phyloP scores from a whole-genome alignment of 352 stramenopile genomes.

The Peronospora destructor region DNA sequence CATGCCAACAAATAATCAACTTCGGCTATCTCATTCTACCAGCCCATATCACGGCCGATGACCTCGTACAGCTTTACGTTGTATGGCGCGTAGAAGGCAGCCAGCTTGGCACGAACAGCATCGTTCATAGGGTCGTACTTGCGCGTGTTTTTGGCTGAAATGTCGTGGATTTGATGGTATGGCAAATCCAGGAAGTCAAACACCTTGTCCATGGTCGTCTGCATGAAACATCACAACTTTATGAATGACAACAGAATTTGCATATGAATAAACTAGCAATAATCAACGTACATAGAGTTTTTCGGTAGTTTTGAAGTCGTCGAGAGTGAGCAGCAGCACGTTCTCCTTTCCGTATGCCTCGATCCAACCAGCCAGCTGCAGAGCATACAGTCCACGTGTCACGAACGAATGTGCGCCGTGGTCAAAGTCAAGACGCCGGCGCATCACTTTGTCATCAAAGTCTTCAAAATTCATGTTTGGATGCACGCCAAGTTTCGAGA shows the following conservation, averaged over 20 bases:
- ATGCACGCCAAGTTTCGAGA: constrained; percentile 54
- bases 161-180: constrained; percentile 73
- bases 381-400: constrained; percentile 89
- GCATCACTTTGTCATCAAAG: constrained; percentile 61
- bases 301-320: constrained; percentile 86
- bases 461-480: constrained; percentile 66
- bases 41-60: constrained; percentile 54
- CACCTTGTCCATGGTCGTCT: constrained; percentile 75
- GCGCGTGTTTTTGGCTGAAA: constrained; percentile 81
- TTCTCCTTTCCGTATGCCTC: constrained; percentile 83
- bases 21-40: constrained; percentile 19
- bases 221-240: constrained; percentile 6
- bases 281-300: constrained; percentile 48
- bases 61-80: constrained; percentile 71
- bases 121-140: constrained; percentile 71
- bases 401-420: constrained; percentile 82
- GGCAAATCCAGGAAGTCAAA: constrained; percentile 84
- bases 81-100: constrained; percentile 76
- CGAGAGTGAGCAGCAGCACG: constrained; percentile 89
- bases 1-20: background rate
- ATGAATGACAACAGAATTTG: constrained; percentile 7
- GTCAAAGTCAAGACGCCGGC: constrained; percentile 32
- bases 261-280: background rate
- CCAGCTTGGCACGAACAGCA: constrained; percentile 47
- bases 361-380: constrained; percentile 92